These are phyloP conservation scores for Penicillium ucsense DNA, from an alignment of 495 filamentous ascomycete species.

Conservation along the genomic window DNA sequence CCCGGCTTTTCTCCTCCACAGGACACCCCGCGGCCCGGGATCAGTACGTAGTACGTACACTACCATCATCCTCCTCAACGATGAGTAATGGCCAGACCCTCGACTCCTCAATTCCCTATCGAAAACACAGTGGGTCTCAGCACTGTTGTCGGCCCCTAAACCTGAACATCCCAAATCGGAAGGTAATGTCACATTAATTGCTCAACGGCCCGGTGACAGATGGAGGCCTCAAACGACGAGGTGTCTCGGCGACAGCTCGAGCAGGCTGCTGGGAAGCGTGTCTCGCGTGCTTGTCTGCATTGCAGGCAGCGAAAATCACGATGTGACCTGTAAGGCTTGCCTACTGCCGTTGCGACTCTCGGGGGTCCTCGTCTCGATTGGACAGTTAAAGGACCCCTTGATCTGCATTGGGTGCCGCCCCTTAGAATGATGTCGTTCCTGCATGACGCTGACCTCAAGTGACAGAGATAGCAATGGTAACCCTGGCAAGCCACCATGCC, in stretches of 20 bases:
- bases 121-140: conserved; percentile 8
- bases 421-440: too few species aligned
- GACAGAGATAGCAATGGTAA: conserved; percentile 36
- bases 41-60: background rate
- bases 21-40: too few species aligned
- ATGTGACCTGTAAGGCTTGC: conserved; percentile 48
- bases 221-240: conserved; percentile 10
- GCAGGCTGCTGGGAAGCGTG: conserved; percentile 41
- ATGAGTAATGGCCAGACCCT: conserved; percentile 11
- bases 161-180: conserved; percentile 2
- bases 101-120: background rate
- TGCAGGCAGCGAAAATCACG: conserved; percentile 54
- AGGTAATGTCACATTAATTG: conserved; percentile 5
- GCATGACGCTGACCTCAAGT: conserved; percentile 10
- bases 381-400: background rate
- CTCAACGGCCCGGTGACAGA: conserved; percentile 2
- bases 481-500: conserved; percentile 45
- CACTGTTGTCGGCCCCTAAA: conserved; percentile 7
- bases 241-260: conserved; percentile 10
- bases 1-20: too few species aligned
- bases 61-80: background rate
- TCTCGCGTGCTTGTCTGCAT: conserved; percentile 52
- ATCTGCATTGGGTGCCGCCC: conserved; percentile 7
- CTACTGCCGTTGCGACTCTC: background rate
- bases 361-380: background rate